phyloP scores from a whole-genome alignment of 768 basidiomycete species.

The Tricholoma matsutake region DNA sequence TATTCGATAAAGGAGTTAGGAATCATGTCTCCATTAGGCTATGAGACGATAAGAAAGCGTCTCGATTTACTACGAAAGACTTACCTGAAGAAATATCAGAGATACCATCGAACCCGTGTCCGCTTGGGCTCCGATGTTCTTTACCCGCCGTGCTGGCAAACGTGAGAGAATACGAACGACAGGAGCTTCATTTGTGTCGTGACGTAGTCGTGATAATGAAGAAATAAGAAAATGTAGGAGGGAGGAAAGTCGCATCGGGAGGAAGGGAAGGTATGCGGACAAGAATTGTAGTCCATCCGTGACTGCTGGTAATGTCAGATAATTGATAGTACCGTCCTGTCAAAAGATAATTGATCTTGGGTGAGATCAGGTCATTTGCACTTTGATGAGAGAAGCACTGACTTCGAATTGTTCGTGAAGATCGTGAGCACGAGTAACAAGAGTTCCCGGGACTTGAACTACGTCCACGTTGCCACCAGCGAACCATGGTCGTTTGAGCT shows the following conservation, averaged over 20 bases:
- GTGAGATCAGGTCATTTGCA: neutral
- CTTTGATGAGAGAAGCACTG: constrained; percentile 15
- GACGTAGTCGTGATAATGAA: constrained; percentile 55
- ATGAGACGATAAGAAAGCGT: constrained; percentile 8
- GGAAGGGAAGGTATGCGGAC: constrained; percentile 74
- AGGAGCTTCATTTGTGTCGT: constrained; percentile 55
- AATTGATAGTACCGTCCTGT: constrained; percentile 86
- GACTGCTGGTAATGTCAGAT: constrained; percentile 71
- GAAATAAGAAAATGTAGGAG: constrained; percentile 60
- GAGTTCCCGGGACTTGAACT: constrained; percentile 75
- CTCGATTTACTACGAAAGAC: constrained; percentile 21
- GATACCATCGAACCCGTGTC: constrained; percentile 65
- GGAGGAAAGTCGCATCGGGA: constrained; percentile 70
- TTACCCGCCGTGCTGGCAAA: constrained; percentile 49
- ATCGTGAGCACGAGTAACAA: constrained; percentile 57
- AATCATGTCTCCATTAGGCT: constrained; percentile 67
- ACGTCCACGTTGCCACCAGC: constrained; percentile 80
- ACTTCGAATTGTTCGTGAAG: constrained; percentile 81
- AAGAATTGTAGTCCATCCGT: constrained; percentile 77
- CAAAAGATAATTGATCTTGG: neutral
- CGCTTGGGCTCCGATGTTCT: constrained; percentile 59
- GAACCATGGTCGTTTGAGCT: constrained; percentile 76
- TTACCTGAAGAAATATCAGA: constrained; percentile 60
- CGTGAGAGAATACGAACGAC: constrained; percentile 70
- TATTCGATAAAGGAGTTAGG: constrained; percentile 74